phyloP scores from a whole-genome alignment of 805 yeast species.

The Candida endomychidarum region DNA sequence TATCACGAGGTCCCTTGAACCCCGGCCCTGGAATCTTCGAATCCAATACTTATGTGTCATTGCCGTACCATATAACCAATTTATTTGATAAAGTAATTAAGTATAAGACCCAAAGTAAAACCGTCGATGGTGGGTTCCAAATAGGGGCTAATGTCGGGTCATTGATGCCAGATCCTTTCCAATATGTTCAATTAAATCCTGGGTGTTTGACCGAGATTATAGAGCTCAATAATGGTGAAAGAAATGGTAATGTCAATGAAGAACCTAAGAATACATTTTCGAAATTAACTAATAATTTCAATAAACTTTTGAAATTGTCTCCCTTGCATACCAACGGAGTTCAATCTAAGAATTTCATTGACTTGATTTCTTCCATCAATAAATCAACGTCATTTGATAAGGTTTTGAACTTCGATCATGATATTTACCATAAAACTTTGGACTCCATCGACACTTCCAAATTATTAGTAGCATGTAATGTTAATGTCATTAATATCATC shows the following conservation, averaged over 20 bases:
- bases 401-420: conserved; percentile 10
- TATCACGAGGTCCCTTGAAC: conserved; percentile 37
- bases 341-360: conserved; percentile 6
- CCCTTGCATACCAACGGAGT: neutral
- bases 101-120: conserved; percentile 32
- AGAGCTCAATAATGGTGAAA: conserved; percentile 14
- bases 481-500: conserved; percentile 49
- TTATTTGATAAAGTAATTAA: conserved; percentile 37
- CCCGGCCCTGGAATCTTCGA: conserved; percentile 29
- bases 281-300: conserved; percentile 34
- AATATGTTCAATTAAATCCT: conserved; percentile 52
- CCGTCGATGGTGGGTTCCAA: conserved; percentile 42
- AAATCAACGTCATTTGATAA: conserved; percentile 12
- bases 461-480: conserved; percentile 47
- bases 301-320: conserved; percentile 22
- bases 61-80: conserved; percentile 49
- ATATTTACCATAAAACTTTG: conserved; percentile 9
- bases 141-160: conserved; percentile 58
- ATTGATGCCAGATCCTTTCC: conserved; percentile 51
- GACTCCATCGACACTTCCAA: conserved; percentile 17
- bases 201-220: conserved; percentile 43
- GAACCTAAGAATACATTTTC: conserved; percentile 28
- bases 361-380: conserved; percentile 10
- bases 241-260: conserved; percentile 10
- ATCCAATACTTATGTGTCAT: conserved; percentile 52